Percentiles rank a stretch among this genome's conserved stretches.
phyloP scores from a whole-genome alignment of 345 rosid genomes.

The Acer negundo region DNA sequence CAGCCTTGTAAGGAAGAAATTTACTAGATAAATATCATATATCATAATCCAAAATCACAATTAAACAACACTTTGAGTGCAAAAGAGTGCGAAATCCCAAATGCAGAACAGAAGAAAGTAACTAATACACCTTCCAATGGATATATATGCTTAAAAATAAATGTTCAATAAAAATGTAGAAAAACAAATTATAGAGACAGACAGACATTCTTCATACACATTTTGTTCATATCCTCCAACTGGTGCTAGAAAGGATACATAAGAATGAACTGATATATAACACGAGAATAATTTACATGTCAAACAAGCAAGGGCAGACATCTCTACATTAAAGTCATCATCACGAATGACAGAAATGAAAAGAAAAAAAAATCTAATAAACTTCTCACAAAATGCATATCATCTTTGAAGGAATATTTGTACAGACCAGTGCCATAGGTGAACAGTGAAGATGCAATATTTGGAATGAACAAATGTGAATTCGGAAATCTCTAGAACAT shows the following conservation, averaged over 20 bases:
- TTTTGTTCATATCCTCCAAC: neutral
- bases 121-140: neutral
- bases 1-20: neutral
- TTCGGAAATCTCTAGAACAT: neutral
- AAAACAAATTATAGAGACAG: neutral
- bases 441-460: neutral
- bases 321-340: neutral
- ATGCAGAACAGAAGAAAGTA: neutral
- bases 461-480: neutral
- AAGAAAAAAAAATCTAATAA: neutral
- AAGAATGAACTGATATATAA: neutral
- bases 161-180: too few species aligned
- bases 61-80: neutral
- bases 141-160: neutral
- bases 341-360: neutral
- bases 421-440: neutral
- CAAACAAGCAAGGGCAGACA: neutral
- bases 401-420: neutral
- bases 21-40: neutral
- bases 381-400: neutral
- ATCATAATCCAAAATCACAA: neutral
- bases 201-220: neutral
- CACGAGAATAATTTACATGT: neutral
- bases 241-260: neutral
- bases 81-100: neutral